A percentile compares a stretch with the other conserved stretches of the same genome.
These are phyloP conservation scores for Epichloe bromicola DNA, from an alignment of 2,329 filamentous ascomycete genomes.

Conservation along the genomic window DNA sequence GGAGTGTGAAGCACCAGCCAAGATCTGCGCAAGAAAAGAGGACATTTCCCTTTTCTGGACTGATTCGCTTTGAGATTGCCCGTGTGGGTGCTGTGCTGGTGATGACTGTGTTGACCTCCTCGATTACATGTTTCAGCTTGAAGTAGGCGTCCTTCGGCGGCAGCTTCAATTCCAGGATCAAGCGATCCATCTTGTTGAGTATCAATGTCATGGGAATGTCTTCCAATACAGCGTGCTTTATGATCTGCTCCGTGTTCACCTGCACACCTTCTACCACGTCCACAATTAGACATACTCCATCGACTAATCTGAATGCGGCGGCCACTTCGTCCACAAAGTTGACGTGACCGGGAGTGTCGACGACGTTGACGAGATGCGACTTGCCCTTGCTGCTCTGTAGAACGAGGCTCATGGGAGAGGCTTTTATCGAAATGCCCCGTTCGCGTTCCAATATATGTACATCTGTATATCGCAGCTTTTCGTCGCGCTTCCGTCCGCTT, in stretches of 20 bases:
- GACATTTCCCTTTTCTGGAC: constrained; percentile 96
- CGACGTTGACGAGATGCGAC: constrained; percentile 85
- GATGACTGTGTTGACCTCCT: constrained; percentile 94
- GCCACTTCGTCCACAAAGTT: constrained; percentile 98
- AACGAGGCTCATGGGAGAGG: constrained; percentile 87
- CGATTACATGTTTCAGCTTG: constrained; percentile 96
- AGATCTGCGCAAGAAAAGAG: constrained; percentile 87
- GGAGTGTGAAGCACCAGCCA: constrained; percentile 93
- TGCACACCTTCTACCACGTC: constrained; percentile 99
- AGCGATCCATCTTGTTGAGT: constrained; percentile 92
- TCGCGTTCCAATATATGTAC: constrained; percentile 80
- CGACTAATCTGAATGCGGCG: constrained; percentile 70
- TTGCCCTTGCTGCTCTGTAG: constrained; percentile 82
- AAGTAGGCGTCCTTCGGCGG: constrained; percentile 95
- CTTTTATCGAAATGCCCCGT: constrained; percentile 81
- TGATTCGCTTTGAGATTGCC: constrained; percentile 68
- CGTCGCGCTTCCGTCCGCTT: constrained; percentile 68
- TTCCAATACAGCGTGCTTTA: constrained; percentile 86
- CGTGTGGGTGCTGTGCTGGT: constrained; percentile 73
- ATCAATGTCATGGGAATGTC: constrained; percentile 80
- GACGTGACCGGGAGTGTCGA: constrained; percentile 94
- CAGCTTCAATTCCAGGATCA: constrained; percentile 88
- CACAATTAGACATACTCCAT: constrained; percentile 85
- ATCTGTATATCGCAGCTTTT: constrained; percentile 91
- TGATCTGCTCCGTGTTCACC: constrained; percentile 91